Evolutionary conservation across 1,284 basidiomycete species (phyloP), one percentile per base, ranked within the genome.

Genomic region (Porogramme epimiltina): DNA sequence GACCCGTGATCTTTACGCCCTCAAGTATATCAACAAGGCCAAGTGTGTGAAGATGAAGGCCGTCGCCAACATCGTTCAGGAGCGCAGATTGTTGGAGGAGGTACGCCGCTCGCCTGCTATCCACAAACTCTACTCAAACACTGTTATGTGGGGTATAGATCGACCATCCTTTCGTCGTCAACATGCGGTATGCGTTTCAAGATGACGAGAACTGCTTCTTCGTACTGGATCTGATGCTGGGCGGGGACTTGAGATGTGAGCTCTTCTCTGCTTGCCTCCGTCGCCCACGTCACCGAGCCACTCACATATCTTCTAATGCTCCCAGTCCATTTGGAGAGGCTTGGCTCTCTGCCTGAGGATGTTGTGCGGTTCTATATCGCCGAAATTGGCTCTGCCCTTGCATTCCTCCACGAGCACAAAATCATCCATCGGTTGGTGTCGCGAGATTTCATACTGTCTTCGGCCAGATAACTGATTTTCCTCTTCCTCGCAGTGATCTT

Each of bases 201-300:
- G 96, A 99, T 68, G 96, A 98, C 66, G 96, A 98, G 69, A 98
- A 99, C 70, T 95, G 96, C 65, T 99, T 99, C 79, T 98, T 98
- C 69, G 96, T 98, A 16, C 74, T 99, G 59, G 96, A 99, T 73
- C 80, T 98, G 51, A 99, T 99, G 96, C 80, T 99, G 9, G 96
- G 96, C 9, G 96, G 96, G 19, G 96, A 98, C 72, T 76, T 99
- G 55, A 82, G 96, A 59, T 99, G 93, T 95, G 68, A 62, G 89
- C 77, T 36, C 48, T 37, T 5, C 5, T 34, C 20, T 40, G 4
- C n/a, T n/a, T 3, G 20, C 11, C 22, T 24, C 20, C 8, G n/a
- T n/a, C n/a, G n/a, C n/a, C n/a, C n/a, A n/a, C 28, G 24, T 15
- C 11, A 25, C 9, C 4, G 6, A n/a, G 10, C 44, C 37, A 24